Evolutionary conservation across 345 rosid genomes (phyloP), one percentile per base, ranked within the genome.

Genomic region (Murraya paniculata): DNA sequence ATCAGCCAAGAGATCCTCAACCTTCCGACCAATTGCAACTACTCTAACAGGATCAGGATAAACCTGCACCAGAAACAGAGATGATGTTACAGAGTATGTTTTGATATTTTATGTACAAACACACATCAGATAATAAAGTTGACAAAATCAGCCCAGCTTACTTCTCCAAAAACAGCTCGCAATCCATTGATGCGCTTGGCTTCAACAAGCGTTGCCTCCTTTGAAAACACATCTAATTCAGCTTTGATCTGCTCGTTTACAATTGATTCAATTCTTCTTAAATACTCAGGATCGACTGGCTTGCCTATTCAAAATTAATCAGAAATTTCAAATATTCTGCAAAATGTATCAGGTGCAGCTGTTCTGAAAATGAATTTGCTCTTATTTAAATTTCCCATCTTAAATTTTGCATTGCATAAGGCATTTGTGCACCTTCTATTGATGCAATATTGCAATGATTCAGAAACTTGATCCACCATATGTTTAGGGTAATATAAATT

Each of bases 141-240:
- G 55, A 72, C 28, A 80, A 81, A 79, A 71, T 45, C 57, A 39
- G 48, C 73, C 72, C 55, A 68, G 76, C 84, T 69, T 83, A 96
- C 99, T 91, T 97, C 98, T 86, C 99, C 99, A 85, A 97, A 96
- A 78, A 96, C 98, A 81, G 98, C 97, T 77, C 97, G 89, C 80
- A 96, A 86, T 57, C 98, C 92, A 53, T 87, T 94, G 82, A 96
- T 89, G 28, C 73, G 87, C 84, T 85, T 88, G 68, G 98, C 98
- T 82, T 96, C 90, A 73, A 88, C 84, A 79, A 96, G 97, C 6
- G 86, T 83, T n/a, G 85, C 87, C 82, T 94, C 97, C 88, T 89
- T 91, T 14, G 93, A 85, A 88, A 35, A 97, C 48, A 97, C 99
- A 81, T 85, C 97, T 81, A 97, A 79, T 83, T 94, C 93, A 65